Evolutionary conservation across 2,329 filamentous ascomycete genomes (phyloP), one percentile per base, ranked within the genome.

Genomic region (Fusarium phyllophilum): DNA sequence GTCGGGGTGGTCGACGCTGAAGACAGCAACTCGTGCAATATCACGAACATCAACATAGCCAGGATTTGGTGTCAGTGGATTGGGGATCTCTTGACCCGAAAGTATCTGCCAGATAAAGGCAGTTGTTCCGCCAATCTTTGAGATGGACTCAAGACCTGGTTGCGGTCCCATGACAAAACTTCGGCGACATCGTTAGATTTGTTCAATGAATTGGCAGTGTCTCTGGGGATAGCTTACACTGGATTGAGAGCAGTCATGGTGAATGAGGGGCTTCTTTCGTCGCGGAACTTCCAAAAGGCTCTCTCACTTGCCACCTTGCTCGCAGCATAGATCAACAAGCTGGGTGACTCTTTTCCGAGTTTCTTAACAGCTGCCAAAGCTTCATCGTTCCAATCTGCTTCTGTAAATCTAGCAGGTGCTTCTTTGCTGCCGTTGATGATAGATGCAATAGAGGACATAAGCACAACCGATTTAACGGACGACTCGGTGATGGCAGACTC

Each of bases 111-210:
- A 78, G 44, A 78, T 76, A 13, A 76, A 78, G 5, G 46, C 76
- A 2, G 71, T 72, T 3, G 76, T 78, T 12, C 12, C 34, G 4
- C 71, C 70, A 33, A 78, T 66, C 45, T 78, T 77, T 38, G 67
- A 69, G 24, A 67, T 31, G 5, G 74, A 77, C 9, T 75, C 68
- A 3, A 77, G 66, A 20, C 45, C 69, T 3, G 68, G 54, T 15
- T 73, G 73, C 1, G 76, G 76, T 24, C 76, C 76, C 75, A 78
- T 75, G 12, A 78, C 76, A n/a, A 76, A 78, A 17, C 76, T 78
- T 26, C 17, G 22, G 6, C 14, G 14, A 18, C 8, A 13, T 20
- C n/a, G 41, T 68, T 13, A 68, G 48, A 42, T 7, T 34, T 34
- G 6, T 14, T 24, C 3, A 1, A 18, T 22, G 5, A 3, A 20